phyloP scores from a whole-genome alignment of 208 protist species.

The Crithidia sp. region DNA sequence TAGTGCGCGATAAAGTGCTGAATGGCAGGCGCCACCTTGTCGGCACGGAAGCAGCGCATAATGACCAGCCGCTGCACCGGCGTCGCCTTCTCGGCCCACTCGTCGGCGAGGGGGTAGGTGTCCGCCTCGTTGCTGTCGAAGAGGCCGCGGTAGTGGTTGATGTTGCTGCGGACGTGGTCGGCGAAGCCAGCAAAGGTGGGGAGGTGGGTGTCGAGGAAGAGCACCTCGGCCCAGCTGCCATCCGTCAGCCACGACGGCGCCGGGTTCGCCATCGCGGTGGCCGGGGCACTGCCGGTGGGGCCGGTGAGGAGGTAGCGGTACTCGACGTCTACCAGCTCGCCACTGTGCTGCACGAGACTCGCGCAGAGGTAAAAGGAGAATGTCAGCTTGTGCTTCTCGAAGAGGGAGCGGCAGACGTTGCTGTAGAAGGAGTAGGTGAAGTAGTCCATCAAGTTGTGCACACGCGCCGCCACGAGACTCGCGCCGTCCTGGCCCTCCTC shows the following conservation, averaged over 20 bases:
- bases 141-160: slow-evolving; percentile 88
- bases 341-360: slow-evolving; percentile 82
- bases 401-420: slow-evolving; percentile 98
- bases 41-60: slow-evolving; percentile 95
- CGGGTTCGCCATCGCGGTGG: slow-evolving; percentile 80
- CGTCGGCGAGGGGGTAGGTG: slow-evolving; percentile 75
- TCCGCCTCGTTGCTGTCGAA: slow-evolving; percentile 93
- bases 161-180: slow-evolving; percentile 78
- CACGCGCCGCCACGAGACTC: slow-evolving; percentile 76
- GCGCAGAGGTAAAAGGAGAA: slow-evolving; percentile 97
- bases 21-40: slow-evolving; percentile 96
- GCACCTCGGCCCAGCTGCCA: slow-evolving; percentile 94
- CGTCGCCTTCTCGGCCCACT: slow-evolving; percentile 83
- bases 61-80: slow-evolving; percentile 95
- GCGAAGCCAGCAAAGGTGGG: slow-evolving; percentile 83
- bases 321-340: slow-evolving; percentile 85
- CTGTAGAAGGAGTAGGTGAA: slow-evolving; percentile 98
- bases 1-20: slow-evolving; percentile 93
- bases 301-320: slow-evolving; percentile 94
- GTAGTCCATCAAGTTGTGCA: slow-evolving; percentile 94
- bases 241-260: slow-evolving; percentile 93
- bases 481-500: slow-evolving; percentile 31
- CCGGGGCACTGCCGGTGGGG: slow-evolving; percentile 62
- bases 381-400: slow-evolving; percentile 98
- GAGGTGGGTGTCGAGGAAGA: slow-evolving; percentile 84